Evolutionary conservation across 805 yeast species (phyloP), one percentile per base, ranked within the genome.

Genomic region (Candida krabiensis): DNA sequence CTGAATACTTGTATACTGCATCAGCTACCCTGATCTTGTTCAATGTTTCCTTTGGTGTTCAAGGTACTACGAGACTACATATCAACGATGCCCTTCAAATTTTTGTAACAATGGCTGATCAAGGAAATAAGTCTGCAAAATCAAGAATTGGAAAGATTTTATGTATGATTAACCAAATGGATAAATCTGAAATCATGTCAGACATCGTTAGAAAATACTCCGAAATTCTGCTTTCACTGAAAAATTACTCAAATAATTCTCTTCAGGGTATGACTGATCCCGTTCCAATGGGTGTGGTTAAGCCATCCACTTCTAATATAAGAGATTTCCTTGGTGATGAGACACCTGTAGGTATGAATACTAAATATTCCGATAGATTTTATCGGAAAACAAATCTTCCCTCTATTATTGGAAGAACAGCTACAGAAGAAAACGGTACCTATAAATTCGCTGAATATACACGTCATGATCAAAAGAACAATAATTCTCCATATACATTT

Each of bases 11-110:
- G n/a, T 83, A 81, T 56, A 80, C 87, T 0, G 77, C 87, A 0
- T 77, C 86, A 2, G 79, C 83, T 8, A 82, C 88, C 0, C 60
- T 83, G 30, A 73, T 81, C 7, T 64, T 83, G 19, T 82, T 81
- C 60, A 83, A 81, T 55, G 79, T 83, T 1, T 79, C 87, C 0
- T 83, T 83, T 61, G 90, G 90, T 4, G 81, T 83, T 3, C 85
- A 82, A 49, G 83, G 80, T 19, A 83, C 83, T 18, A 81, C 88
- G 1, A 69, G 70, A 33, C 75, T 71, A 28, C 86, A 80, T 52
- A 61, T 83, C 34, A 87, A 83, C 50, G 86, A 80, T 55, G 86
- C 87, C 0, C 61, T 83, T 21, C 63, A 60, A 11, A 73, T 82
- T 1, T 78, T 82, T 46, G 76, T 83, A 2, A 73, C 71, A 44